Evolutionary conservation across 371 early-diverging fungal species (phyloP), one percentile per base, ranked within the genome.

Genomic region (Mortierella polycephala): DNA sequence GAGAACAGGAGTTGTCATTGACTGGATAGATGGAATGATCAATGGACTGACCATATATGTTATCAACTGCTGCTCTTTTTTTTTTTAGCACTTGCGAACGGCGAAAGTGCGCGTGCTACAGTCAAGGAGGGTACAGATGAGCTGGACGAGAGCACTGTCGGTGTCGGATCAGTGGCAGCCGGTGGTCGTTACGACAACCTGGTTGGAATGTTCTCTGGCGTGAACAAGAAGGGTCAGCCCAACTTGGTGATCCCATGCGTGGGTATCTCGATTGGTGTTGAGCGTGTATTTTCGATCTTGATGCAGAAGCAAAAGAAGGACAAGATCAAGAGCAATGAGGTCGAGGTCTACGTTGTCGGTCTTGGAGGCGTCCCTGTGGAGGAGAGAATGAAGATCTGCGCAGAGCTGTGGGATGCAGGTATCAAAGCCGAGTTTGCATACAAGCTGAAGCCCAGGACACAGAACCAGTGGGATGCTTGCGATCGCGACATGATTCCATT

Each of bases 141-240:
- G 67, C 57, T 88, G 44, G 90, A 90, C 62, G 98, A 97, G 69
- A 91, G 88, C 55, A 92, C 91, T 45, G 90, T 89, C 10, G 96
- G 98, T 40, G 92, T 99, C 20, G 99, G 99, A n/a, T 98, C 99
- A 7, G 93, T 99, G 65, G 96, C 98, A 41, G 99, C 98, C 5
- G 99, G 99, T 71, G 99, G 99, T 18, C 95, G 99, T 57, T 99
- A 99, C 84, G 99, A 99, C 76, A 92, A 97, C 61, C 89, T 99
- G 71, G 99, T 99, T 5, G 96, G 96, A 52, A 96, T 95, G 95
- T 96, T 99, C 77, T 84, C 85, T 50, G 89, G 90, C 54, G 84
- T 76, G 49, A 88, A 90, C 81, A 89, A 87, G 82, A 89, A 90
- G 66, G 89, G 89, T 7, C 83, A 85, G 45, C 88, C 92, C 57